These are phyloP conservation scores for Glycine tomentella DNA, from an alignment of 306 rosid species.

Conservation along the genomic window DNA sequence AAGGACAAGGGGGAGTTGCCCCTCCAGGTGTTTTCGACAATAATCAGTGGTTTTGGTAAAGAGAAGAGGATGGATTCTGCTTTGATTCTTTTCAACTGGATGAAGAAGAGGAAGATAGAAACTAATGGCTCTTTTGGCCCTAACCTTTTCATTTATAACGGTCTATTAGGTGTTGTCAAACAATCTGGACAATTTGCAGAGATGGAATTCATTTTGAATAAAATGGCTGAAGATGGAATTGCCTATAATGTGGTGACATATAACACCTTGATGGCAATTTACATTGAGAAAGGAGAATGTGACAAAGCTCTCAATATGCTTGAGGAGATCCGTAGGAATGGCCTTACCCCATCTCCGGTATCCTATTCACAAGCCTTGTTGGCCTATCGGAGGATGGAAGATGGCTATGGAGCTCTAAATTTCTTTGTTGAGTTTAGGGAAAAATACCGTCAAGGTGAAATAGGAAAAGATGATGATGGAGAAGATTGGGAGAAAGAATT, in stretches of 20 bases:
- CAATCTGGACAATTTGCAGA: conserved; percentile 64
- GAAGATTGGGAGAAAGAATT: conserved; percentile 82
- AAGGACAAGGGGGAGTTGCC: conserved; percentile 77
- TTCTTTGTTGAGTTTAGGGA: conserved; percentile 75
- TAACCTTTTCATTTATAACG: conserved; percentile 80
- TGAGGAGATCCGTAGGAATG: conserved; percentile 70
- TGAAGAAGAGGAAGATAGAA: conserved; percentile 77
- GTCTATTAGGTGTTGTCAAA: conserved; percentile 84
- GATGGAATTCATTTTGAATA: conserved; percentile 66
- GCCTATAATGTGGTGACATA: conserved; percentile 76
- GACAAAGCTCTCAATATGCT: conserved; percentile 69
- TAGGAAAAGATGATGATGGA: conserved; percentile 58
- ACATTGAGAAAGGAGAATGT: conserved; percentile 69
- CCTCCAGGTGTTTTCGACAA: conserved; percentile 80
- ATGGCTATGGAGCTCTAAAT: conserved; percentile 76
- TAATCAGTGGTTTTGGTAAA: conserved; percentile 81
- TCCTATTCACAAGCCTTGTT: conserved; percentile 79
- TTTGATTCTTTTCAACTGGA: conserved; percentile 73
- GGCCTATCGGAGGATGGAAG: conserved; percentile 85
- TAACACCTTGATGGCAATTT: conserved; percentile 81
- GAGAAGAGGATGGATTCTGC: conserved; percentile 79
- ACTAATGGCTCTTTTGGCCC: conserved; percentile 65
- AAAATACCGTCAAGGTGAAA: conserved; percentile 67
- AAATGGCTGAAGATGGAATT: conserved; percentile 75
- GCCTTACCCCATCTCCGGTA: conserved; percentile 70